Evolutionary conservation across 768 basidiomycete genomes (phyloP).

Genomic region (Auricularia sp.): DNA sequence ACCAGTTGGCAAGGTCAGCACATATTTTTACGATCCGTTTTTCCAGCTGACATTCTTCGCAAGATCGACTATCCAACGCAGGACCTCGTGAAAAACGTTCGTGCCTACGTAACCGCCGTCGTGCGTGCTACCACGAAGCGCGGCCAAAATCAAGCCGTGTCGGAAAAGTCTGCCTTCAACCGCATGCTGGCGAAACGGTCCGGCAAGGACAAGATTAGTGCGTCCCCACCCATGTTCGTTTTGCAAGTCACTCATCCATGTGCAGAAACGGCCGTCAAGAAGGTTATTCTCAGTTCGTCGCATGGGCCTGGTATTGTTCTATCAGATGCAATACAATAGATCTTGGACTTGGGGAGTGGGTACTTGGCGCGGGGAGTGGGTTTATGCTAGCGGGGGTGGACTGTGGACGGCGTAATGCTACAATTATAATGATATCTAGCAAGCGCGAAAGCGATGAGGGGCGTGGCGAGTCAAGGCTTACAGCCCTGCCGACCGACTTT

Average conservation of each 20-base stretch:
- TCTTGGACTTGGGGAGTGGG: not conserved
- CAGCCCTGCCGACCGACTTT: not conserved
- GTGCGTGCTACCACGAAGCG: constrained; percentile 46
- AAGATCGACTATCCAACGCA: constrained; percentile 66
- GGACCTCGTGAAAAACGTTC: constrained; percentile 70
- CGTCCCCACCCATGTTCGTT: not conserved
- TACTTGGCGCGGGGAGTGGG: not conserved
- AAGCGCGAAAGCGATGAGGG: not conserved
- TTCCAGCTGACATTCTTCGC: not conserved
- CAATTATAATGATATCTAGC: not conserved
- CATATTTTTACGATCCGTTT: not conserved
- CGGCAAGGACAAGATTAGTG: not conserved
- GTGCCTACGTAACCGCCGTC: constrained; percentile 63
- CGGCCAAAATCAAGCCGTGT: not conserved
- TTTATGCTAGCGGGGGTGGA: not conserved
- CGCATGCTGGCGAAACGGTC: not conserved
- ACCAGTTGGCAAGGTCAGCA: constrained; percentile 63
- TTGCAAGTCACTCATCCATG: not conserved
- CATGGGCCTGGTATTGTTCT: constrained; percentile 87
- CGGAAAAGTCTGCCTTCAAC: not conserved
- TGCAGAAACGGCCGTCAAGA: constrained; percentile 64
- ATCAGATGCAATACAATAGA: constrained; percentile 45
- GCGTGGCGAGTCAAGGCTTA: not conserved
- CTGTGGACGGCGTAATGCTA: not conserved
- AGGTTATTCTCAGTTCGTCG: constrained; percentile 73